Evolutionary conservation across 495 filamentous ascomycete species (phyloP), one percentile per base, ranked within the genome.

Genomic region (Talaromyces adpressus): DNA sequence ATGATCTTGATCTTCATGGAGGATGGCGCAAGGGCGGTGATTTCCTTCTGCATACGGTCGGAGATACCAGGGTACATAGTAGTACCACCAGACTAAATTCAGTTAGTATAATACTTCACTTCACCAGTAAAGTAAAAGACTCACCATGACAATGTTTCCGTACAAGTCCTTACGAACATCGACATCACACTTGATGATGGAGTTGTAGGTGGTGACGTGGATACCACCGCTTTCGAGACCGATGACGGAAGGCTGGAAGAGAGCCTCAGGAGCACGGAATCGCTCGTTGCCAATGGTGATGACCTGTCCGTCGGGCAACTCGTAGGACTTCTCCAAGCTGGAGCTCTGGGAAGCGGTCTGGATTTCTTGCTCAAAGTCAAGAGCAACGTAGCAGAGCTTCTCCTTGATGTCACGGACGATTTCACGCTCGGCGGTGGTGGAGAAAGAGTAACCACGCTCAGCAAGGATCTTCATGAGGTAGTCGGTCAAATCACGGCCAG

Each of bases 21-120:
- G 51, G 95, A 98, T 71, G 94, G 94, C 70, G 94, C 94, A 79
- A 98, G 90, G 72, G 95, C 91, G 74, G 93, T 98, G 82, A 98
- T 98, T 85, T 98, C 94, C 91, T 98, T 98, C 84, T 98, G 94
- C 94, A 98, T 98, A 89, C 94, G 95, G 86, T 98, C 94, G 79
- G 93, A 96, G 83, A 98, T 97, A 92, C 94, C 94, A 68, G 94
- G 94, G 85, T 98, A 98, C 92, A 97, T 97, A 77, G 92, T 97
- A 72, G 92, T 97, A 84, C 92, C 92, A 87, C 92, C 92, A 85
- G 92, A 97, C 89, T 94, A 74, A 53, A 62, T n/a, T 20, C 23
- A 49, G 62, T 22, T 41, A 36, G 32, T 58, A 29, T 23, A 25
- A 49, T 12, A 14, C 58, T 6, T 27, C 11, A 29, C 32, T 25